Evolutionary conservation across 2,329 filamentous ascomycete species (phyloP), one percentile per base, ranked within the genome.

Genomic region (Phialophora expanda): DNA sequence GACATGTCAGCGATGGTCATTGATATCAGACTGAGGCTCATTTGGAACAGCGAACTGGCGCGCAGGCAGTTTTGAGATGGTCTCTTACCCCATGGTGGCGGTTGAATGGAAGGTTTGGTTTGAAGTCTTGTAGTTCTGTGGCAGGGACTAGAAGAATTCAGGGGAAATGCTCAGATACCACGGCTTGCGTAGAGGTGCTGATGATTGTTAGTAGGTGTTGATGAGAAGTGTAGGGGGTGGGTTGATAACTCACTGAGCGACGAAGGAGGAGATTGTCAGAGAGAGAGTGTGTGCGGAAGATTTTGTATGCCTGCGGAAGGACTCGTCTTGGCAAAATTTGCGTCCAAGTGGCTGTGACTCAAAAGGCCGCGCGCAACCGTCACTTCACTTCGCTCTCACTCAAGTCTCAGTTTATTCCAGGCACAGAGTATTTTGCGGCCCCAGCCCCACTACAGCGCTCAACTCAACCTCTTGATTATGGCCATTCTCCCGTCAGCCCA

Each of bases 31-130:
- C 50, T 20, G 26, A 67, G 53, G 61, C 48, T 24, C 56, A 30
- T 50, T 57, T 51, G 30, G 61, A 65, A 34, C 44, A 26, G 7
- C 64, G 63, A 67, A 32, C 28, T 24, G 22, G 44, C 65, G 68
- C 65, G 59, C 56, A 61, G 67, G 57, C 70, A 67, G 61, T 24
- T 62, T 62, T 41, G 61, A 66, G 65, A 69, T 72, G 64, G 83
- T 50, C 32, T 30, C 85, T 79, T 81, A 88, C 86, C 85, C 86
- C 86, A 88, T 88, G 79, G 69, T 86, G 81, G 78, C 77, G 81
- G 83, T 80, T 78, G 55, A 41, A 51, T 48, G 34, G 51, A 66
- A 60, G 64, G 54, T 60, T 55, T 64, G 65, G 59, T 66, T 72
- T 73, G 76, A 80, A 78, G 72, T 76, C 76, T 79, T 79, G 78